These are phyloP conservation scores for Arabidopsis lyrata DNA, from an alignment of 441 rosid genomes.

Conservation along the genomic window DNA sequence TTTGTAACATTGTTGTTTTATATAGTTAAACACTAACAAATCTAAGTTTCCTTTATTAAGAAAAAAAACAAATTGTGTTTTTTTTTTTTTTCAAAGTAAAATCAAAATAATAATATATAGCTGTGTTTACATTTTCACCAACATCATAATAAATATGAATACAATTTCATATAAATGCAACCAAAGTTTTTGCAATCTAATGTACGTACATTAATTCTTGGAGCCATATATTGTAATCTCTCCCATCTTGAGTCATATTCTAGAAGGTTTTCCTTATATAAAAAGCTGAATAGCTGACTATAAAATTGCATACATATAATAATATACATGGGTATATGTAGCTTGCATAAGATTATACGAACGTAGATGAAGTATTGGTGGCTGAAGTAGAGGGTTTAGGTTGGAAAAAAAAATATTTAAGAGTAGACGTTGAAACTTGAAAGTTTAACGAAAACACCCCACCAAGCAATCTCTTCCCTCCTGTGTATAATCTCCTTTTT, in stretches of 20 bases:
- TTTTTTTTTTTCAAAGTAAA: background rate
- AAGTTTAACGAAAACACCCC: slow-evolving; percentile 75
- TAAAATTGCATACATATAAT: slow-evolving; percentile 2
- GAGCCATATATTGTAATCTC: slow-evolving; percentile 12
- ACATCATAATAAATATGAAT: background rate
- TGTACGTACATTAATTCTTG: background rate
- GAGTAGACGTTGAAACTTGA: slow-evolving; percentile 85
- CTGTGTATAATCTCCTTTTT: slow-evolving; percentile 1
- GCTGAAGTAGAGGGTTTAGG: slow-evolving; percentile 86
- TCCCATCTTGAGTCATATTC: slow-evolving; percentile 28
- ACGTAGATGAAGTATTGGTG: slow-evolving; percentile 54
- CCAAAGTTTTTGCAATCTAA: background rate
- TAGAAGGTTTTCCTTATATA: slow-evolving; percentile 35
- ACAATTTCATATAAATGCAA: background rate
- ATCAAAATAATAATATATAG: background rate
- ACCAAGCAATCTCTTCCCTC: slow-evolving; percentile 68
- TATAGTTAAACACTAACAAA: background rate
- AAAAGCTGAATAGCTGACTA: slow-evolving; percentile 16
- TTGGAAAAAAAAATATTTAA: slow-evolving; percentile 58
- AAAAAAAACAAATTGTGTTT: background rate
- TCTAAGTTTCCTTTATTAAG: background rate
- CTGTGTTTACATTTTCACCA: background rate
- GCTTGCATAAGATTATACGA: slow-evolving; percentile 28
- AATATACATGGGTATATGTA: background rate
- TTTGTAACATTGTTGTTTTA: background rate